Base-by-base conservation (phyloP, 1,139 yeast genomes). In the Taiozyma sp. region DNA sequence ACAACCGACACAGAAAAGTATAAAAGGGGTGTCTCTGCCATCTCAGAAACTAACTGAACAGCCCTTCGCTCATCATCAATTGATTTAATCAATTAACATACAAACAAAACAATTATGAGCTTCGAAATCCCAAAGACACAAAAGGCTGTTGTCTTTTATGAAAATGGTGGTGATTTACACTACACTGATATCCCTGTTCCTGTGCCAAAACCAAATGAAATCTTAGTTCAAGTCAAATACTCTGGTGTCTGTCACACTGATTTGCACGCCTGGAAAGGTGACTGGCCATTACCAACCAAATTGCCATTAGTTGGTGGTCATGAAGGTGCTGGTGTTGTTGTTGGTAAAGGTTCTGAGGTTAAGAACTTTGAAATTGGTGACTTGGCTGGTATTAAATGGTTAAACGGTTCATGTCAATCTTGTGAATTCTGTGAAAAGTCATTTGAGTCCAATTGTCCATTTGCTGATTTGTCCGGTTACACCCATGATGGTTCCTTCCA, bases 241-340 rank as follows among this genome's bases (percentile, higher is more conserved):
- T 84, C 90, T 12, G 91, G 91, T 70, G 91, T 84, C 47, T 84
- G 91, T 67, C 91, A 84, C 72, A 84, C 90, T 46, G 91, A 84
- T 67, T 76, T 84, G 64, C 91, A 84, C 69, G 91, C 89, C 45
- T 84, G 89, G 88, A 80, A 83, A 65, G 90, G 90, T 66, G 90
- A 84, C 67, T 83, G 90, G 90, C 90, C 90, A 54, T 71, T 83
- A 61, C 76, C 62, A 44, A 76, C 83, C 60, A 84, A 84, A 68
- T 75, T 84, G 58, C 90, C 91, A 39, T 73, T 85, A 57, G 88
- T 86, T 45, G 91, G 91, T 63, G 81, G 82, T 61, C 86, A 81
- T 66, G 86, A 81, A 68, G 86, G 86, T 72, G 84, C 84, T 46
- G 85, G 86, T 68, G 79, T 74, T 27, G 85, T 81, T 58, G 85